Base-by-base conservation (phyloP, 2,329 filamentous ascomycete species). In the Aspergillus hiratsukae region DNA sequence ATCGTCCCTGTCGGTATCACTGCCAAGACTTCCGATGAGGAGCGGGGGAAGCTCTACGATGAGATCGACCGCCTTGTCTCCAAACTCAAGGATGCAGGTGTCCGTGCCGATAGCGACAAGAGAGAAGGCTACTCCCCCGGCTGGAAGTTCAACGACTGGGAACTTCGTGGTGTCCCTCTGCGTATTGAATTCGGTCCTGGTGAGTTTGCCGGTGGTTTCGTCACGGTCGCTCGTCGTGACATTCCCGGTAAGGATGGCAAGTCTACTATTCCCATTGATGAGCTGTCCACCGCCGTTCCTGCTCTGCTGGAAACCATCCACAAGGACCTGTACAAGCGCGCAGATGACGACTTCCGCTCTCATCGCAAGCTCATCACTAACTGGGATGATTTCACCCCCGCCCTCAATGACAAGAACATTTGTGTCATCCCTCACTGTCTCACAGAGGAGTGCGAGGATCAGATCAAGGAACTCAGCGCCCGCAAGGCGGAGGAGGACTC, bases 61-160 rank as follows among this genome's bases (percentile, higher is more conserved):
- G 85, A 92, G 71, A 82, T 96, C 54, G 84, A 91, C 51, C 83
- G 84, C 50, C 83, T 99, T 59, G 83, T 84, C 51, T 76, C 80
- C 35, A 82, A 84, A 10, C 82, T 99, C 51, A 85, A 85, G 69
- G 86, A 85, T 58, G 88, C 83, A 21, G 87, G 87, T 55, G 80
- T 99, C 41, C 89, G 94, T 57, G 84, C 85, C 57, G 88, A 95
- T 63, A 84, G 87, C 52, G 94, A 99, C 72, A 83, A 86, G 72
- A 87, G 95, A 58, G 93, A 97, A 52, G 89, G 89, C 63, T 96
- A 97, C 75, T 86, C 91, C 58, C 92, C 94, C 41, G 91, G 91
- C 62, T 97, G 89, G 87, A 99, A 99, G 77, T 99, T 99, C 81
- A 96, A 95, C 77, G 92, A 99, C 77, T 97, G 91, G 91, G 95